Evolutionary conservation across 2,329 filamentous ascomycete genomes (phyloP).

Genomic region (Nemania bipapillata): DNA sequence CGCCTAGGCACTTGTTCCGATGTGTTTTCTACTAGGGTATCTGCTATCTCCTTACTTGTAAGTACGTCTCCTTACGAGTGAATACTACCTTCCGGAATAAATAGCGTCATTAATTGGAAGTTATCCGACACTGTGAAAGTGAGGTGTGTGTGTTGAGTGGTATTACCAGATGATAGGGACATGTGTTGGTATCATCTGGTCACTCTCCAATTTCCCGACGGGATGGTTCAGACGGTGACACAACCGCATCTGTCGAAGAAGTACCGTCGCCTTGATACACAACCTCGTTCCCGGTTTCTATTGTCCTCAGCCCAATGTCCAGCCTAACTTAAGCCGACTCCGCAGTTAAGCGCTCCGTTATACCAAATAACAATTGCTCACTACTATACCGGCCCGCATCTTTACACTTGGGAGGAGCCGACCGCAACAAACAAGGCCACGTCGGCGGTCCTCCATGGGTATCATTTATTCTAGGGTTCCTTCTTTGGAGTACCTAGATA

Average conservation of each 20-base stretch:
- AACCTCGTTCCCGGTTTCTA: not conserved
- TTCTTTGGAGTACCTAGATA: not conserved
- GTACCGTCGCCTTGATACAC: not conserved
- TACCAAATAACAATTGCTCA: not conserved
- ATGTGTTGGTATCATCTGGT: not conserved
- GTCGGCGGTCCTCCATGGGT: not conserved
- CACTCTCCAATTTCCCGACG: slow-evolving; percentile 22
- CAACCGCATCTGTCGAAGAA: not conserved
- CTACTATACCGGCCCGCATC: slow-evolving; percentile 3
- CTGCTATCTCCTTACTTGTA: not conserved
- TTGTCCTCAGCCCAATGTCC: not conserved
- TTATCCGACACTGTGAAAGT: slow-evolving; percentile 2
- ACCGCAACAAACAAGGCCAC: slow-evolving; percentile 2
- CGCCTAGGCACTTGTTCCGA: slow-evolving; percentile 15
- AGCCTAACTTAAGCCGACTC: not conserved
- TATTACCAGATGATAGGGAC: slow-evolving; percentile 15
- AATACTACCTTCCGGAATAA: slow-evolving; percentile 34
- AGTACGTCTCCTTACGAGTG: not conserved
- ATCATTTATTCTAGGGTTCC: not conserved
- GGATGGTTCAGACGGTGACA: slow-evolving; percentile 28
- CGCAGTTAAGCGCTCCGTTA: not conserved
- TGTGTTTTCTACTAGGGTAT: not conserved
- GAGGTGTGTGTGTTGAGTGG: not conserved
- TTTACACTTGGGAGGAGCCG: slow-evolving; percentile 6
- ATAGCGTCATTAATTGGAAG: not conserved